These are phyloP conservation scores for Cordyceps javanica DNA, from an alignment of 2,329 filamentous ascomycete genomes.

Conservation along the genomic window DNA sequence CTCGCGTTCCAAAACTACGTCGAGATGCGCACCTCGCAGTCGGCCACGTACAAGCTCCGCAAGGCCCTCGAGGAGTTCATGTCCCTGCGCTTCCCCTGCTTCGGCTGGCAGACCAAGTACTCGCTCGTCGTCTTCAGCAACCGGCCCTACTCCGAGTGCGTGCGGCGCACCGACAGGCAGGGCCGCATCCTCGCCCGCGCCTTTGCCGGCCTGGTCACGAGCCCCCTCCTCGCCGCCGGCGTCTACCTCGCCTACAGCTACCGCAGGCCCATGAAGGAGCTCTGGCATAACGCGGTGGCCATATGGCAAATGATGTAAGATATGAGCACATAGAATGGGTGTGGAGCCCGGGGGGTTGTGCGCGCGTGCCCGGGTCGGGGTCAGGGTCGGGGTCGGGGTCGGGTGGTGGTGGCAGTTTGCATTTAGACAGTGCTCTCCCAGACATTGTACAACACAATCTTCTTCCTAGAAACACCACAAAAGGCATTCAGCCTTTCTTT, in stretches of 20 bases:
- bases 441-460: no score
- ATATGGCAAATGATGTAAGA: conserved; percentile 12
- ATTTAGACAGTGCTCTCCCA: no score
- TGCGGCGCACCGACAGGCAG: conserved; percentile 63
- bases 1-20: conserved; percentile 85
- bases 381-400: no score
- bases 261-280: conserved; percentile 13
- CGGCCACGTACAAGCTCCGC: conserved; percentile 67
- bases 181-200: conserved; percentile 50
- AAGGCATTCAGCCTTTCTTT: no score
- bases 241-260: conserved; percentile 23
- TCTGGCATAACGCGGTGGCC: conserved; percentile 3
- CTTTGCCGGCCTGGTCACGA: conserved; percentile 31
- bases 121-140: conserved; percentile 89
- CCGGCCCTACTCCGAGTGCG: conserved; percentile 80
- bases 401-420: no score
- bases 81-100: conserved; percentile 64
- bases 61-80: conserved; percentile 84
- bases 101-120: conserved; percentile 92
- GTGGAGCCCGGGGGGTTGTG: no score
- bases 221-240: conserved; percentile 24
- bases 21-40: conserved; percentile 88
- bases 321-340: neutral
- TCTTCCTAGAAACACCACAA: no score
- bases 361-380: no score